These are phyloP conservation scores for Saccharomyces jurei DNA, from an alignment of 805 yeast species.

Conservation along the genomic window DNA sequence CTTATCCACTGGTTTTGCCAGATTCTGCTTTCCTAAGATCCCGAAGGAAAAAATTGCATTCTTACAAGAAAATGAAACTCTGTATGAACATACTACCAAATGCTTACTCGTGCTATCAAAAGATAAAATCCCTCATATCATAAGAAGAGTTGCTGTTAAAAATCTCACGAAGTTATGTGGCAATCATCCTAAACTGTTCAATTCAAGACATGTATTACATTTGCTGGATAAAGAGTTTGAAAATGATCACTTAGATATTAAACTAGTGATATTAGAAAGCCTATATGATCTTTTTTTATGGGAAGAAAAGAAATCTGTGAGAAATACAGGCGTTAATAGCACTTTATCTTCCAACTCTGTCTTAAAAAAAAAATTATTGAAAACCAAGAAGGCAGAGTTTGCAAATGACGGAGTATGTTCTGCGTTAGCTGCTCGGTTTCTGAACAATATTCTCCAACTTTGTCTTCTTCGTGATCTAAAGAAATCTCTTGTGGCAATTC, in stretches of 20 bases:
- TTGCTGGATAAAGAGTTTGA: conserved; percentile 46
- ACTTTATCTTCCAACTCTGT: conserved; percentile 30
- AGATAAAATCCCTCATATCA: conserved; percentile 23
- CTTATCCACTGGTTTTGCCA: conserved; percentile 63
- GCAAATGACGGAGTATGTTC: conserved; percentile 68
- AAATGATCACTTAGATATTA: conserved; percentile 33
- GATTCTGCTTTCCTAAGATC: conserved; percentile 48
- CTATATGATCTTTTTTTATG: conserved; percentile 47
- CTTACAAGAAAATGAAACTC: conserved; percentile 40
- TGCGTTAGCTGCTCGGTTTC: conserved; percentile 58
- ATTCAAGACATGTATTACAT: conserved; percentile 44
- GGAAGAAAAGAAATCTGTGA: conserved; percentile 44
- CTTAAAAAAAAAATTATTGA: conserved; percentile 42
- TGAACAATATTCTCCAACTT: conserved; percentile 39
- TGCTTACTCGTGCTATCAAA: conserved; percentile 49
- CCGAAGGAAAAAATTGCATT: conserved; percentile 31
- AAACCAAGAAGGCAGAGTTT: conserved; percentile 30
- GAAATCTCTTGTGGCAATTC: conserved; percentile 43
- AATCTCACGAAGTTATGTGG: conserved; percentile 54
- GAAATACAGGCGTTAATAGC: conserved; percentile 34
- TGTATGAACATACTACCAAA: conserved; percentile 50
- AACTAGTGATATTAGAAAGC: conserved; percentile 48
- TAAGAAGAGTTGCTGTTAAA: conserved; percentile 46
- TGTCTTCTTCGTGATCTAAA: conserved; percentile 42
- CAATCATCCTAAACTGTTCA: conserved; percentile 57